Evolutionary conservation across 73 alveolate species (phyloP).

Genomic region (Tetrahymena malaccensis): DNA sequence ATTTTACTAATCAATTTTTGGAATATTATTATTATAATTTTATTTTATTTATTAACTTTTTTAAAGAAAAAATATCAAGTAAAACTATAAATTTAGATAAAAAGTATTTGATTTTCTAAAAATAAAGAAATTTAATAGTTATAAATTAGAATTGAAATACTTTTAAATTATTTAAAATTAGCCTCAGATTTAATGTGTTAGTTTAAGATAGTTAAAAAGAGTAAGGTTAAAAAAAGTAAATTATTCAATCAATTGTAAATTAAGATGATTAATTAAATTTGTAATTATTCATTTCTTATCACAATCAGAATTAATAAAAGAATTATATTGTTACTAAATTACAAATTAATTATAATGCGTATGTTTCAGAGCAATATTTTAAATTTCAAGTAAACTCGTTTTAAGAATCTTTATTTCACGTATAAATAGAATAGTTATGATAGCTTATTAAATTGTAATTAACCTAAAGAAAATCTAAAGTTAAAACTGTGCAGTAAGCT

Average conservation of each 20-base stretch:
- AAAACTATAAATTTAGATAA: too few relatives aligned
- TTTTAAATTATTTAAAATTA: too few relatives aligned
- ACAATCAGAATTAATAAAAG: not conserved
- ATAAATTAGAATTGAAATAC: too few relatives aligned
- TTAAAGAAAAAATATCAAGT: too few relatives aligned
- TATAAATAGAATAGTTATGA: not conserved
- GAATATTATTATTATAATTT: too few relatives aligned
- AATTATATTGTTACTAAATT: not conserved
- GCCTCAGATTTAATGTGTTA: not conserved
- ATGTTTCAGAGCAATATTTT: not conserved
- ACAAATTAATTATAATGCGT: not conserved
- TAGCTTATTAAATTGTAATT: not conserved
- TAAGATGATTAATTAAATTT: not conserved
- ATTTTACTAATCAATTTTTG: too few relatives aligned
- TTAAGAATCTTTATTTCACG: not conserved
- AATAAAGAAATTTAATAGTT: too few relatives aligned
- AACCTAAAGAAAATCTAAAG: not conserved
- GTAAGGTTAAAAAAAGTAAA: not conserved
- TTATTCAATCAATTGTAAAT: not conserved
- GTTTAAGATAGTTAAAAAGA: not conserved
- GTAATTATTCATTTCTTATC: not conserved
- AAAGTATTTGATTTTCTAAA: too few relatives aligned
- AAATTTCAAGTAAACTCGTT: not conserved
- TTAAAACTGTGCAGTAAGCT: not conserved
- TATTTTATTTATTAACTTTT: too few relatives aligned